phyloP scores from a whole-genome alignment of 208 protist genomes.

The Lotmaria passim region DNA sequence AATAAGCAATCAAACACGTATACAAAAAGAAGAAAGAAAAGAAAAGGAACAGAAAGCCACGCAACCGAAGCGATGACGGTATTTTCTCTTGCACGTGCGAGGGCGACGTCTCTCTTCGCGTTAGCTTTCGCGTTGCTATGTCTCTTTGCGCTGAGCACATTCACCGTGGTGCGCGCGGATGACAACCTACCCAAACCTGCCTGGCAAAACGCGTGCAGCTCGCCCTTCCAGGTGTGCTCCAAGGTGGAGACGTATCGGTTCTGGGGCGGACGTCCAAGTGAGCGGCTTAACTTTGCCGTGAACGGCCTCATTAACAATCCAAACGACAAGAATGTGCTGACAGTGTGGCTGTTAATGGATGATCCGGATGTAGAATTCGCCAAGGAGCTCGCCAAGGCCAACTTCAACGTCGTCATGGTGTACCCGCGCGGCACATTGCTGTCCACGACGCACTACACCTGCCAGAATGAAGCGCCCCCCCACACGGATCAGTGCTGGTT shows the following conservation, averaged over 20 bases:
- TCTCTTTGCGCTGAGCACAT: too few relatives aligned
- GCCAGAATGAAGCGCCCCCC: slow-evolving; percentile 14
- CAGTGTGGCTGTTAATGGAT: slow-evolving; percentile 63
- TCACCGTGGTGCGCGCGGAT: too few relatives aligned
- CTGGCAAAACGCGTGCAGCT: slow-evolving; percentile 39
- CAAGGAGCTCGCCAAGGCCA: slow-evolving; percentile 19
- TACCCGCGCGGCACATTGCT: slow-evolving; percentile 45
- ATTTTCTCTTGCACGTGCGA: neutral
- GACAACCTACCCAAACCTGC: slow-evolving; percentile 36
- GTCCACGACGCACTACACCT: slow-evolving; percentile 31
- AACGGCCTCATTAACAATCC: slow-evolving; percentile 21
- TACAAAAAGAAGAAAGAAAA: too few relatives aligned
- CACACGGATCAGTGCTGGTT: slow-evolving; percentile 40
- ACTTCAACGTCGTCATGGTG: slow-evolving; percentile 58
- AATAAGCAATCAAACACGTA: too few relatives aligned
- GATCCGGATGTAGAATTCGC: slow-evolving; percentile 29
- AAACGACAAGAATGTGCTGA: slow-evolving; percentile 21
- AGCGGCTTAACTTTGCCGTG: slow-evolving; percentile 39
- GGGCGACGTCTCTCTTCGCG: neutral
- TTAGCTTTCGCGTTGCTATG: neutral
- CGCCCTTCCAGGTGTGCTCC: slow-evolving; percentile 38
- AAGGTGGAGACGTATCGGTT: slow-evolving; percentile 43
- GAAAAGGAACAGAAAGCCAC: slow-evolving; percentile 2
- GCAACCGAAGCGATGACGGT: neutral
- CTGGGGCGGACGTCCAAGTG: slow-evolving; percentile 33